Base-by-base conservation (phyloP, 2,329 filamentous ascomycete genomes). In the Tricladium varicosporioides region DNA sequence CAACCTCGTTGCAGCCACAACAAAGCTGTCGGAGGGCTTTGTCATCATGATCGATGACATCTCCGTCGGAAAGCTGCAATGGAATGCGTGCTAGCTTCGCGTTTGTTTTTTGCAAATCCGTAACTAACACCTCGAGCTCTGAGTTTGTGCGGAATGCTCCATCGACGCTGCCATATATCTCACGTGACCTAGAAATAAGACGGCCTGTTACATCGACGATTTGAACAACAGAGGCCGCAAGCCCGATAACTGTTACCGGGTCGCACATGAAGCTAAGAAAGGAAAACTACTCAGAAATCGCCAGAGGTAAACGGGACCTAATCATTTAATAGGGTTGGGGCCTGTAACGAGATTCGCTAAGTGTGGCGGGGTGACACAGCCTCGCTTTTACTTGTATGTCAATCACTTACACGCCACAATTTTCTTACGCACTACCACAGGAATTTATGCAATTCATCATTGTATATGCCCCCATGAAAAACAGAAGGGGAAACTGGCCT, bases 221-320 rank as follows among this genome's bases (percentile, higher is more conserved):
- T 54, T 54, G 52, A 13, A 54, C 31, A 11, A 54, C 44, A 16
- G 15, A 19, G 18, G 44, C 52, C 2, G 45, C 52, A 22, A 43
- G 44, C 27, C 52, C 52, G 44, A 54, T 19, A 13, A 54, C 42
- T 4, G 52, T 54, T n/a, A 54, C 13, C 9, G 52, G 52, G 16
- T 54, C 52, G 5, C 8, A n/a, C 52, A 54, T 54, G 36, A 10
- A 13, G 36, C 36, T 10, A 10, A 40, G 36, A 40, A 40, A 40
- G 11, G n/a, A n/a, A 40, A 40, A 40, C 3, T 40, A 10, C 36
- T 10, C 4, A 40, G 36, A n/a, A 40, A 40, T 13, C 11, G 36
- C 7, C 22, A 7, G 22, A 27, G 4, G 22, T 27, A 7, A 27
- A 7, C 7, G 7, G 22, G 22, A 7, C 22, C 3, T 4, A 27